Conservation (phyloP, 2,329 filamentous ascomycete genomes). For the Anthostomella pinea region DNA sequence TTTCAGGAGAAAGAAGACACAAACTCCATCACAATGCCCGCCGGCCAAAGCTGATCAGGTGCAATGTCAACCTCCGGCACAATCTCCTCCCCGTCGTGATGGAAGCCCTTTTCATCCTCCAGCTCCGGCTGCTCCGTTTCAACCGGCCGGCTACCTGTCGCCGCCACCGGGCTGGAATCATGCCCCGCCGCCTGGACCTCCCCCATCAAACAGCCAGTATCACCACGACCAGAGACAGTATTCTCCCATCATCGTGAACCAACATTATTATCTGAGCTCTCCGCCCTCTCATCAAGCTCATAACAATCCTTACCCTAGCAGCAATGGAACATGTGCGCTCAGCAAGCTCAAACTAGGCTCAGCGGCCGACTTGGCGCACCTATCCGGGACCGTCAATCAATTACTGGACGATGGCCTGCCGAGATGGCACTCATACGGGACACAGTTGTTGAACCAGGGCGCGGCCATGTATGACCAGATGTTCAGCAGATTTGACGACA, state of each 20-base stretch:
- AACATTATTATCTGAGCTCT: conserved; percentile 46
- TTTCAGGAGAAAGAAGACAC: conserved; percentile 17
- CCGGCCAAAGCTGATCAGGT: conserved; percentile 1
- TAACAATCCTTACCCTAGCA: conserved; percentile 15
- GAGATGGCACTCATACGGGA: conserved; percentile 40
- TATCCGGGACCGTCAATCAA: conserved; percentile 36
- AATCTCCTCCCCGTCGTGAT: conserved; percentile 1
- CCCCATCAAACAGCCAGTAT: conserved; percentile 16
- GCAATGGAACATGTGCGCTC: conserved; percentile 21
- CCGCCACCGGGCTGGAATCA: conserved; percentile 17
- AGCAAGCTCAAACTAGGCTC: conserved; percentile 39
- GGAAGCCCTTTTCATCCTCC: not conserved
- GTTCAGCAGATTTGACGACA: conserved; percentile 59
- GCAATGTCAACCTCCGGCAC: not conserved
- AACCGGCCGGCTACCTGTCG: conserved; percentile 12
- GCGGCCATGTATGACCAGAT: conserved; percentile 57
- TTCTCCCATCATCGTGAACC: conserved; percentile 48
- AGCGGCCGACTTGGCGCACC: conserved; percentile 42
- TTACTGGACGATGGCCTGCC: conserved; percentile 44
- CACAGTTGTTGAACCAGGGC: conserved; percentile 44
- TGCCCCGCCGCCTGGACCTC: conserved; percentile 21
- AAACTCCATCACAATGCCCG: conserved; percentile 2
- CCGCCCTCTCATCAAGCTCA: conserved; percentile 19
- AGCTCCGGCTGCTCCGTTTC: not conserved
- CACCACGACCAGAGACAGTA: conserved; percentile 28